phyloP scores from a whole-genome alignment of 108 stramenopile species.

The Nitzschia putrida region DNA sequence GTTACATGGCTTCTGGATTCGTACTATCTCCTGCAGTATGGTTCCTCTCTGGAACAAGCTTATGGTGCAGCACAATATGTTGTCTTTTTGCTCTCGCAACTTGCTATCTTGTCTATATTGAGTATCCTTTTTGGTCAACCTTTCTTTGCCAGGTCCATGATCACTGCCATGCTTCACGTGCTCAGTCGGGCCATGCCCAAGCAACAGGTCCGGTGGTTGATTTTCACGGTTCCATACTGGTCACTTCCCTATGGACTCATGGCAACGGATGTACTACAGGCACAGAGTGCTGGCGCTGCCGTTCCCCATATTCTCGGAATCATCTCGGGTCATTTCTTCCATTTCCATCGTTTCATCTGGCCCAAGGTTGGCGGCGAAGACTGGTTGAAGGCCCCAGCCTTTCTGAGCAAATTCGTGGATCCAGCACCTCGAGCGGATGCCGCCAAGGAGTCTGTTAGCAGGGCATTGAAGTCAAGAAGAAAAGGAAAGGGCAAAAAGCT shows the following conservation, averaged over 20 bases:
- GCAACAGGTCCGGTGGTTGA: constrained; percentile 84
- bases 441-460: constrained; percentile 54
- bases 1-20: constrained; percentile 84
- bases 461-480: constrained; percentile 68
- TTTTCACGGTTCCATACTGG: constrained; percentile 88
- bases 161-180: constrained; percentile 89
- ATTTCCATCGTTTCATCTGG: constrained; percentile 83
- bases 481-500: constrained; percentile 80
- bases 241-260: constrained; percentile 81
- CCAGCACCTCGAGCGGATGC: constrained; percentile 42
- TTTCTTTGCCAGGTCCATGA: constrained; percentile 76
- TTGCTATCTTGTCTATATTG: constrained; percentile 54
- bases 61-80: constrained; percentile 81
- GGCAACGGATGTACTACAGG: constrained; percentile 82
- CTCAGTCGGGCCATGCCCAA: constrained; percentile 81
- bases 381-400: constrained; percentile 81
- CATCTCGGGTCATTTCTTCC: constrained; percentile 82
- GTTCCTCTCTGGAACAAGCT: constrained; percentile 77
- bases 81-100: constrained; percentile 71
- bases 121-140: constrained; percentile 74
- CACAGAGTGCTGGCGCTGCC: constrained; percentile 66
- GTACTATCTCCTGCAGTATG: constrained; percentile 86
- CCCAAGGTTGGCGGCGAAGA: constrained; percentile 84
- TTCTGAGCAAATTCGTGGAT: constrained; percentile 60
- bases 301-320: constrained; percentile 88